Evolutionary conservation across 2,329 filamentous ascomycete genomes (phyloP).

Genomic region (Stagonosporopsis vannaccii): DNA sequence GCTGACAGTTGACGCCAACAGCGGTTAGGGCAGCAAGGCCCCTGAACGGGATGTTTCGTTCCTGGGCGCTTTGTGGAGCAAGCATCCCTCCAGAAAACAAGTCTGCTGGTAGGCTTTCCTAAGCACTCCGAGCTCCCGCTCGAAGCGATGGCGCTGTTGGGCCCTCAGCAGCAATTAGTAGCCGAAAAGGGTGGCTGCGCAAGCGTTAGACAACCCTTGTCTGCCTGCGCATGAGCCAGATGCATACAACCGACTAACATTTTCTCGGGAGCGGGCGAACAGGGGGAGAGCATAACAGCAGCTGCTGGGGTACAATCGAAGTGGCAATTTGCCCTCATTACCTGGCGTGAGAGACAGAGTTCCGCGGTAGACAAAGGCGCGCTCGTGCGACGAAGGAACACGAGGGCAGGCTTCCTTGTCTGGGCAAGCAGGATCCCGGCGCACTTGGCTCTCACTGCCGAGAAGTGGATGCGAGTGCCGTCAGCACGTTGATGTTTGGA

Average conservation of each 20-base stretch:
- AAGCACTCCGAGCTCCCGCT: conserved; percentile 5
- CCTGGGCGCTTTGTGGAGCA: conserved; percentile 28
- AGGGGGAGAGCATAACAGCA: conserved; percentile 16
- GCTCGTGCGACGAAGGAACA: conserved; percentile 21
- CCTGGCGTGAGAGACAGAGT: conserved; percentile 8
- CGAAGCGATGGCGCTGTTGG: background rate
- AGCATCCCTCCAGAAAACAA: conserved; percentile 10
- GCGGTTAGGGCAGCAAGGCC: conserved; percentile 23
- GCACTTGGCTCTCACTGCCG: conserved; percentile 12
- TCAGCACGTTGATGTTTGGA: conserved; percentile 9
- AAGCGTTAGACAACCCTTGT: background rate
- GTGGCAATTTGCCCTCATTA: background rate
- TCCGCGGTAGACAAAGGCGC: conserved; percentile 1
- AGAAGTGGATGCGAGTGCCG: conserved; percentile 2
- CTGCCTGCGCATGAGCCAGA: background rate
- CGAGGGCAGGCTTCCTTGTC: conserved; percentile 27
- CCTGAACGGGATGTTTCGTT: conserved; percentile 24
- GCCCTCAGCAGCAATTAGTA: background rate
- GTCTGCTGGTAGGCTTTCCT: background rate
- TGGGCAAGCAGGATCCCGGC: conserved; percentile 2
- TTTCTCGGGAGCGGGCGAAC: conserved; percentile 3
- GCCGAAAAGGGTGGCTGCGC: background rate
- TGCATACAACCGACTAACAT: conserved; percentile 2
- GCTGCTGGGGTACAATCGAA: conserved; percentile 1
- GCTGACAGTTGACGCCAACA: conserved; percentile 15